These are phyloP conservation scores for Mikania micrantha DNA, from an alignment of 129 eudicot genomes.

Conservation along the genomic window DNA sequence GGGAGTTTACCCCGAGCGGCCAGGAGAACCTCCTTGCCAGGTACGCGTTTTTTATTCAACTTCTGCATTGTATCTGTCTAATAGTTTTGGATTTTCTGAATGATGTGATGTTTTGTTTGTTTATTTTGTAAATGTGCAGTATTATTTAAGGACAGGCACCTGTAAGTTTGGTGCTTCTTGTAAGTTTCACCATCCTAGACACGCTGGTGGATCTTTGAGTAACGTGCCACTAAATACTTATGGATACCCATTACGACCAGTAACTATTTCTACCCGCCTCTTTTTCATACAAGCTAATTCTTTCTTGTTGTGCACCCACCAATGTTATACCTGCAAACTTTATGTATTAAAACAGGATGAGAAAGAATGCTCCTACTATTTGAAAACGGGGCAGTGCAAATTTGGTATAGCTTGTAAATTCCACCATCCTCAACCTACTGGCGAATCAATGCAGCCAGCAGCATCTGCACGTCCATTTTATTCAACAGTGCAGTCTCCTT, in stretches of 20 bases:
- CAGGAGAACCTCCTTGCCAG: conserved; percentile 90
- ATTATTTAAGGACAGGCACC: conserved; percentile 86
- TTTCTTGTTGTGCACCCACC: conserved; percentile 12
- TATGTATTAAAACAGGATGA: conserved; percentile 57
- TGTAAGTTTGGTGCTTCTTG: conserved; percentile 95
- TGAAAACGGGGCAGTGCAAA: conserved; percentile 99
- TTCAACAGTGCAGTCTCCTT: conserved; percentile 85
- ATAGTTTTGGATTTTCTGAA: conserved; percentile 2
- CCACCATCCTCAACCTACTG: conserved; percentile 90
- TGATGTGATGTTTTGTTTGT: conserved; percentile 5
- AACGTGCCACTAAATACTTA: conserved; percentile 65
- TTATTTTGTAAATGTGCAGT: conserved; percentile 42
- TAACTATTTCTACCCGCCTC: conserved; percentile 20
- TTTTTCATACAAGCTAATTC: neutral
- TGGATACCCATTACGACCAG: conserved; percentile 94
- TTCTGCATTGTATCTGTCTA: conserved; percentile 5
- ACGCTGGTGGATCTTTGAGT: conserved; percentile 82
- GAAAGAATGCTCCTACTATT: conserved; percentile 98
- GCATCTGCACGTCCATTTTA: conserved; percentile 87
- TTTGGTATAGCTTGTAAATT: conserved; percentile 94
- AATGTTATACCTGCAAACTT: conserved; percentile 13
- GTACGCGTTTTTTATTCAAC: conserved; percentile 29
- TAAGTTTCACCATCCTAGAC: conserved; percentile 91
- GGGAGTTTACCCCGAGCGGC: conserved; percentile 77
- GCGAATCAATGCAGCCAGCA: conserved; percentile 43